These are phyloP conservation scores for Vigna mungo DNA, from an alignment of 306 rosid species.

Conservation along the genomic window DNA sequence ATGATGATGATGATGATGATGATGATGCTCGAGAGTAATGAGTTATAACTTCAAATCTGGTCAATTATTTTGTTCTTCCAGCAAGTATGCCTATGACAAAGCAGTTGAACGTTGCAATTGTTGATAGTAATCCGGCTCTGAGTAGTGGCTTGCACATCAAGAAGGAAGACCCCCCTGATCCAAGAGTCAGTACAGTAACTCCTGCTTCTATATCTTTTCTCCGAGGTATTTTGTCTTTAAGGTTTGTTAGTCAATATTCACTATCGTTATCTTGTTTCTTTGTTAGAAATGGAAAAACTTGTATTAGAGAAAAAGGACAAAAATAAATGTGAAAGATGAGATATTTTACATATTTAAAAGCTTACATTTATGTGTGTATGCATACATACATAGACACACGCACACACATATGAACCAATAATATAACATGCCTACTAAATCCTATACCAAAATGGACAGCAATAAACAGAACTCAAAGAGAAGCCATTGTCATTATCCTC, in stretches of 20 bases:
- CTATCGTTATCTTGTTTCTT: background rate
- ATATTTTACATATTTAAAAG: background rate
- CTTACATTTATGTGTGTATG: no score
- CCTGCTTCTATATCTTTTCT: slow-evolving; percentile 85
- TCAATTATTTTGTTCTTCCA: slow-evolving; percentile 50
- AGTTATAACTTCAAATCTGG: slow-evolving; percentile 12
- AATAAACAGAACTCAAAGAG: slow-evolving; percentile 4
- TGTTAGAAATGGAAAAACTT: background rate
- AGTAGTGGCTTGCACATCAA: slow-evolving; percentile 57
- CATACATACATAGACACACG: background rate
- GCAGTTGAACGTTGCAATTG: slow-evolving; percentile 87
- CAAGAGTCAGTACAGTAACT: slow-evolving; percentile 96
- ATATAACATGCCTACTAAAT: slow-evolving; percentile 7
- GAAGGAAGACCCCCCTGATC: slow-evolving; percentile 84
- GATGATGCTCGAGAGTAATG: slow-evolving; percentile 13
- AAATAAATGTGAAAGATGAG: slow-evolving; percentile 19
- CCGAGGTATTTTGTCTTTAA: slow-evolving; percentile 63
- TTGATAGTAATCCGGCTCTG: slow-evolving; percentile 93
- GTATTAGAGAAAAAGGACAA: slow-evolving; percentile 14
- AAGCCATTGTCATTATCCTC: background rate
- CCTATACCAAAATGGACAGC: slow-evolving; percentile 20
- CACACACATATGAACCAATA: background rate
- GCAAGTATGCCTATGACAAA: slow-evolving; percentile 92
- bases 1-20: slow-evolving; percentile 2
- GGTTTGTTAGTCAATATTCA: slow-evolving; percentile 28